Base-by-base conservation (phyloP, 345 rosid species). In the Capsella bursapastoris region DNA sequence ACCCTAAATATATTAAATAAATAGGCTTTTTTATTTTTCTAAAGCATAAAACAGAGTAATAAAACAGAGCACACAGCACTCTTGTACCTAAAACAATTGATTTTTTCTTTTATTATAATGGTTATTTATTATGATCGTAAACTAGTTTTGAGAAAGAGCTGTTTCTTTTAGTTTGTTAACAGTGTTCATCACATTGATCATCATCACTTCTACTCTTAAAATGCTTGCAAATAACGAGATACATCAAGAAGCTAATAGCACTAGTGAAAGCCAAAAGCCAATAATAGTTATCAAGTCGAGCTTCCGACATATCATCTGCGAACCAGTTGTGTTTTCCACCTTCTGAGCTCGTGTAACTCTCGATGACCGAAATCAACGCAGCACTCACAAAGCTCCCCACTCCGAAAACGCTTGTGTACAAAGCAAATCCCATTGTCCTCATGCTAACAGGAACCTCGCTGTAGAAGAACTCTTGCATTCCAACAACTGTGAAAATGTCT, bases 391-490 rank as follows among this genome's bases (percentile, higher is more conserved):
- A 91, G 71, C 99, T 87, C 51, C 99, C 99, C 1, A 92, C 93
- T 0, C 99, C 99, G 28, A 95, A 95, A 8, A 95, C 99, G 44
- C 99, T 90, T 0, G 96, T 91, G 67, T 91, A 88, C 8, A 95
- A 70, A 0, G 99, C 97, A 64, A 95, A 91, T 4, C 93, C 99
- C 96, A 91, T 87, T 0, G 99, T 89, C 71, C 90, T 81, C 99
- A 95, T 95, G 55, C 84, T 82, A 0, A 82, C 82, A 0, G 99
- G 99, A 10, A 95, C 97, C 72, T 95, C 96, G 31, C 83, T 81
- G 76, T 94, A 94, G 73, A 94, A 94, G 76, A 91, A 94, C 82
- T 94, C 99, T 75, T 94, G 99, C 99, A 94, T 91, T 5, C 97
- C 97, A 14, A 94, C 93, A 8, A 94, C 99, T 0, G 99, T 95